A percentile compares a stretch with the other conserved stretches of the same genome.
Conservation (phyloP, 2,329 filamentous ascomycete genomes). For the Ophiostoma australiae region DNA sequence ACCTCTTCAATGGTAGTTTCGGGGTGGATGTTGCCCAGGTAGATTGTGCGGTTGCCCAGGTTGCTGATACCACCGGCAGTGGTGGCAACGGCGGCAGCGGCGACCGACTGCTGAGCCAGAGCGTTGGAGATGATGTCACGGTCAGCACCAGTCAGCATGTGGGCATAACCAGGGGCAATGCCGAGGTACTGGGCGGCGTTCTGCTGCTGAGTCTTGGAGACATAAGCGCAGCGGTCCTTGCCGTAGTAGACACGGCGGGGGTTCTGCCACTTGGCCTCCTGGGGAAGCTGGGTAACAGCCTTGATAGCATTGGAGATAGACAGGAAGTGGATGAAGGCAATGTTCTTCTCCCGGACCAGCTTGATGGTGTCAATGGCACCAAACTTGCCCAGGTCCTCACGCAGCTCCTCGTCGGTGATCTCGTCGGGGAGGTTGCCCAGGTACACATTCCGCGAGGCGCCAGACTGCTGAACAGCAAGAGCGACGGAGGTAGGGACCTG, state of each 20-base stretch:
- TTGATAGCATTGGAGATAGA: conserved; percentile 98
- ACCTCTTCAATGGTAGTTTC: conserved; percentile 99
- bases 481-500: conserved; percentile 96
- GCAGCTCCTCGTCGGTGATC: conserved; percentile 81
- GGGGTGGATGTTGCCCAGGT: conserved; percentile 96
- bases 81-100: conserved; percentile 91
- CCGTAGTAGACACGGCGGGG: conserved; percentile 96
- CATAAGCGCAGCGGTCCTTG: conserved; percentile 96
- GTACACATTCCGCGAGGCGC: conserved; percentile 94
- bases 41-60: conserved; percentile 93
- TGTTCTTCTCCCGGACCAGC: conserved; percentile 94
- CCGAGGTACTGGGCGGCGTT: conserved; percentile 97
- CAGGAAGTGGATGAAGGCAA: conserved; percentile 95
- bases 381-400: conserved; percentile 93
- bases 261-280: conserved; percentile 94
- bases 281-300: conserved; percentile 90
- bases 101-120: conserved; percentile 93
- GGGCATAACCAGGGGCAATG: conserved; percentile 92
- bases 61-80: conserved; percentile 97
- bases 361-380: conserved; percentile 96
- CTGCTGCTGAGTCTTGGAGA: conserved; percentile 99
- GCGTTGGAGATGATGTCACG: conserved; percentile 95
- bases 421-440: conserved; percentile 90
- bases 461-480: conserved; percentile 95
- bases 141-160: conserved; percentile 92